Base-by-base conservation (phyloP, 495 filamentous ascomycete genomes). In the Glutinoglossum americanum region DNA sequence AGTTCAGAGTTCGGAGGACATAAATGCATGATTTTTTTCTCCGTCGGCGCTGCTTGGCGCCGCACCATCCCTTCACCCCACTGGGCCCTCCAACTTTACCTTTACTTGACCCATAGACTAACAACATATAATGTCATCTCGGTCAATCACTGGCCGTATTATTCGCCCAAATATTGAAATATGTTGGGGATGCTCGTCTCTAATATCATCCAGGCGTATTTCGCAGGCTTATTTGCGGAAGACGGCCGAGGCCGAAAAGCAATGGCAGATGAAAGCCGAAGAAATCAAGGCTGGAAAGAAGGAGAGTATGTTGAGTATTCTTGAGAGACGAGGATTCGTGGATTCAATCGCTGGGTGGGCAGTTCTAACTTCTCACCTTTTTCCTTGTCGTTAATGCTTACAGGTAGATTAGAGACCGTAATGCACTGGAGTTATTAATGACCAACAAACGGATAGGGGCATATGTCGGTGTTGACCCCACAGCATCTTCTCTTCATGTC, bases 381-480 rank as follows among this genome's bases (percentile, higher is more conserved):
- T 1, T 9, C 51, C 25, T 11, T 11, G 21, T 13, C 37, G 25
- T n/a, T 3, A n/a, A 25, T 8, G 27, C 37, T 64, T 48, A 63
- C 55, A 35, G 30, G 58, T 47, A 55, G 55, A 64, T 26, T 59
- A 82, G 75, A 23, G 74, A 72, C 64, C 76, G 82, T 23, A 75
- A 84, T 10, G 70, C 76, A n/a, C 73, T 97, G 33, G 74, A 87
- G 45, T 72, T 74, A 53, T 65, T 93, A 10, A 77, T 96, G 68
- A 82, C 75, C 7, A 67, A 73, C 37, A 83, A 82, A 64, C 74
- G 84, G 59, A 75, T 84, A 57, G 85, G 84, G 32, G 80, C 81
- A 54, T 99, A 99, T 65, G 83, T 84, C 41, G 92, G 92, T 58
- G 76, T 99, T 53, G 92, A 99, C 63, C 89, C 92, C 13, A 96